Conservation (phyloP, 148 eudicot species). For the Camellia japonica region DNA sequence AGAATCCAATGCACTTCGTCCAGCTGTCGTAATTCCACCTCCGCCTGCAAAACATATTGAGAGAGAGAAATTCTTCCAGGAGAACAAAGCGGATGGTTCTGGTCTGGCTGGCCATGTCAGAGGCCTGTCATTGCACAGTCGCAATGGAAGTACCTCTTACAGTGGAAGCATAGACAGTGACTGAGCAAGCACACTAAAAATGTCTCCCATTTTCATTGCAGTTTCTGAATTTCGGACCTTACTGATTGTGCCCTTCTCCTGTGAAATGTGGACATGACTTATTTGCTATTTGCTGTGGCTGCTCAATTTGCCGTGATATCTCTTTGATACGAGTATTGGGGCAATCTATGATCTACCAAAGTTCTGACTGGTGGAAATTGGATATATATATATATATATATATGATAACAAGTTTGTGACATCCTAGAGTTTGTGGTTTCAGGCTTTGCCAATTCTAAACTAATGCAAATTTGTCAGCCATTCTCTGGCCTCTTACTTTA, state of each 20-base stretch:
- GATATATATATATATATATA: too few relatives aligned
- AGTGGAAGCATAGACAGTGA: constrained; percentile 66
- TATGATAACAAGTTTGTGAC: too few relatives aligned
- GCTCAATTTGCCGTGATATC: too few relatives aligned
- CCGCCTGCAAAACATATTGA: constrained; percentile 93
- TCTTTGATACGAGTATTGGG: too few relatives aligned
- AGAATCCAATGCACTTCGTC: constrained; percentile 30
- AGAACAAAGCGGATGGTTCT: constrained; percentile 58
- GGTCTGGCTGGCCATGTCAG: constrained; percentile 64
- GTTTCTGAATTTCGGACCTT: not conserved
- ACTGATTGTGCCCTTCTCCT: not conserved
- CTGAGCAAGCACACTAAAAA: constrained; percentile 20
- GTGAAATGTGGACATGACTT: not conserved
- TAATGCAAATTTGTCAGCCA: too few relatives aligned
- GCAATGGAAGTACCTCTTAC: constrained; percentile 66
- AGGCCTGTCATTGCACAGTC: constrained; percentile 78
- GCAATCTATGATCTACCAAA: too few relatives aligned
- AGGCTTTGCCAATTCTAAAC: too few relatives aligned
- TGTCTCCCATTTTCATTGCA: not conserved
- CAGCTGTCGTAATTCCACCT: constrained; percentile 70
- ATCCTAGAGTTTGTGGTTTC: too few relatives aligned
- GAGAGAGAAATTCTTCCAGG: constrained; percentile 89
- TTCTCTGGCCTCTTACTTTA: too few relatives aligned
- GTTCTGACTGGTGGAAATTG: too few relatives aligned
- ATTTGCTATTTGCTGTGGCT: not conserved